Evolutionary conservation across 495 filamentous ascomycete genomes (phyloP).

Genomic region (Trichocladium uniseriatum): DNA sequence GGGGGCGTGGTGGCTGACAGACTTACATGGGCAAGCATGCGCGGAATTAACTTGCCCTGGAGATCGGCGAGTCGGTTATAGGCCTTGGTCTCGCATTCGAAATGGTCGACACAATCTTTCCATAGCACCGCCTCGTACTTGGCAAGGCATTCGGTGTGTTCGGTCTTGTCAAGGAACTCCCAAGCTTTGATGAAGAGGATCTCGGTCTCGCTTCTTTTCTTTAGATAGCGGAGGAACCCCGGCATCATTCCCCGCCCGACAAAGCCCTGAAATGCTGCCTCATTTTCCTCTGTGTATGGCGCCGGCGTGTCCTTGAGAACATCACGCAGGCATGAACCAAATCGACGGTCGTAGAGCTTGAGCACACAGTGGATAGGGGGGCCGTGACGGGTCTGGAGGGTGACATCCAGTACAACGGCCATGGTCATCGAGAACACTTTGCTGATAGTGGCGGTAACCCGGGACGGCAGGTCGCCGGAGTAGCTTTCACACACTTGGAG

Average conservation of each 20-base stretch:
- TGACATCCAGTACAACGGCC: constrained; percentile 8
- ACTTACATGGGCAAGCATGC: not conserved
- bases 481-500: constrained; percentile 6
- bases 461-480: constrained; percentile 2
- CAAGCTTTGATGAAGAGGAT: not conserved
- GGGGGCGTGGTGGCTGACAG: constrained; percentile 1
- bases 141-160: constrained; percentile 4
- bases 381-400: not conserved
- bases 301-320: not conserved
- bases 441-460: constrained; percentile 3
- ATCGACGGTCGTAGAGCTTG: constrained; percentile 11
- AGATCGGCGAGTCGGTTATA: constrained; percentile 2
- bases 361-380: constrained; percentile 1
- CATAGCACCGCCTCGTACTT: constrained; percentile 5
- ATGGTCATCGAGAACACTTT: constrained; percentile 6
- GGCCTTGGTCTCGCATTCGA: constrained; percentile 8
- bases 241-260: constrained; percentile 7
- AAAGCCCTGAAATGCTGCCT: constrained; percentile 5
- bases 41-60: not conserved
- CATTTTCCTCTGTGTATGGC: not conserved
- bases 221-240: not conserved
- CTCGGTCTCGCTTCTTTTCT: constrained; percentile 1
- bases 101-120: constrained; percentile 2
- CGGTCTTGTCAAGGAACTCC: constrained; percentile 3
- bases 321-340: constrained; percentile 2